Base-by-base conservation (phyloP, 2,329 filamentous ascomycete species). In the Penicillium verrucosum region DNA sequence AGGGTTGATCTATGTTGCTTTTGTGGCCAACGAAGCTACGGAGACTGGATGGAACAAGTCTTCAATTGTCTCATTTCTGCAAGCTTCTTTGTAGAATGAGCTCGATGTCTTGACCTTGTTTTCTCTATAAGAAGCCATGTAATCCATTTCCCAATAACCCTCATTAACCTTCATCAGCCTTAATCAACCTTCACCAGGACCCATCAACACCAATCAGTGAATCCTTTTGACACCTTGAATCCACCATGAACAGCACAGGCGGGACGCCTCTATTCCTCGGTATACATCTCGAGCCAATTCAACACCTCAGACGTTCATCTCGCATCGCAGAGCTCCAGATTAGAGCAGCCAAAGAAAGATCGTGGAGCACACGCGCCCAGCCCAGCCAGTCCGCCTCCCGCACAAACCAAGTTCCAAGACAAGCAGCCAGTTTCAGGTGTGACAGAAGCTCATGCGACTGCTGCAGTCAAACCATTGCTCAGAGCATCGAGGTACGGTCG, bases 11-110 rank as follows among this genome's bases (percentile, higher is more conserved):
- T 7, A 30, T 7, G 7, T n/a, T 30, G 12, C 36, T 30, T 32
- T 50, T 9, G n/a, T 41, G 6, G 12, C 5, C 12, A 32, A 10
- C 9, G 27, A 5, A 30, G 8, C 18, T 23, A 11, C 21, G 9
- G 25, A 32, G 2, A 41, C 18, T 21, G 9, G 36, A 50, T 23
- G 18, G 4, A 23, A 40, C n/a, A 41, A 30, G n/a, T n/a, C 18
- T 12, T 50, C 36, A 4, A 4, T 25, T 32, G 12, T 32, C 29
- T 32, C 18, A 32, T 4, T 23, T 23, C 4, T 30, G 25, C 25
- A 32, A 30, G 18, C 9, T 50, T 41, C 36, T 32, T 40, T 23
- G 25, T 23, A 41, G 3, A 21, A 29, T 41, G 25, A 75, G 47
- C 5, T 45, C 43, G 18, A 18, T 18, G 18, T 21, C 27, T 45